phyloP scores from a whole-genome alignment of 257 asterid genomes.

The Nicotiana tabacum region DNA sequence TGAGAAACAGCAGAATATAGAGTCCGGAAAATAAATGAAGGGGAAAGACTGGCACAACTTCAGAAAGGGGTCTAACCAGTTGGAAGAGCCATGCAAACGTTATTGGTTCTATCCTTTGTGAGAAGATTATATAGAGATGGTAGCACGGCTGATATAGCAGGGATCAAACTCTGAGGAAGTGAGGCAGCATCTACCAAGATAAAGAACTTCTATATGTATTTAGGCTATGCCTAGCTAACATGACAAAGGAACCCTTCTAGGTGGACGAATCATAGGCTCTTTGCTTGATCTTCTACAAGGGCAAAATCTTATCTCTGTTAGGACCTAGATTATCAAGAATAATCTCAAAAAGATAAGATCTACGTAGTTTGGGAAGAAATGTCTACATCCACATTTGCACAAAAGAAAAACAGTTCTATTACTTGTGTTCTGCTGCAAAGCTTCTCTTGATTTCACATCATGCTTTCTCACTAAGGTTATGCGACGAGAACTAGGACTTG shows the following conservation, averaged over 20 bases:
- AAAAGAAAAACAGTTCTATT: neutral
- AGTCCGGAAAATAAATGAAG: neutral
- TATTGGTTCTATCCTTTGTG: neutral
- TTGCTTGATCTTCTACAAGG: neutral
- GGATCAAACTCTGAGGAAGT: constrained; percentile 4
- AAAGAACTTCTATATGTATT: neutral
- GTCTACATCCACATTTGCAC: neutral
- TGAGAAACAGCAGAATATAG: neutral
- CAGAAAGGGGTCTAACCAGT: neutral
- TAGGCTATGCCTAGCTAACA: neutral
- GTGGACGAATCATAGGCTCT: neutral
- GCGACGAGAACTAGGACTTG: neutral
- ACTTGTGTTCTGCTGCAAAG: neutral
- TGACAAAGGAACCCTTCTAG: neutral
- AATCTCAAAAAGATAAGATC: neutral
- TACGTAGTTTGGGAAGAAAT: neutral
- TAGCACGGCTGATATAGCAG: neutral
- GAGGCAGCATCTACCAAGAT: neutral
- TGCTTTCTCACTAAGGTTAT: neutral
- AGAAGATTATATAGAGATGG: neutral
- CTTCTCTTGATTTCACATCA: neutral
- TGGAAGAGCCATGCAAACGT: neutral
- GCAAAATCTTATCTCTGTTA: neutral
- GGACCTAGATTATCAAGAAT: neutral
- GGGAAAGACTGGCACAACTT: neutral